Evolutionary conservation across 2,329 filamentous ascomycete genomes (phyloP), one percentile per base, ranked within the genome.

Genomic region (Aaosphaeria pasadenensis): DNA sequence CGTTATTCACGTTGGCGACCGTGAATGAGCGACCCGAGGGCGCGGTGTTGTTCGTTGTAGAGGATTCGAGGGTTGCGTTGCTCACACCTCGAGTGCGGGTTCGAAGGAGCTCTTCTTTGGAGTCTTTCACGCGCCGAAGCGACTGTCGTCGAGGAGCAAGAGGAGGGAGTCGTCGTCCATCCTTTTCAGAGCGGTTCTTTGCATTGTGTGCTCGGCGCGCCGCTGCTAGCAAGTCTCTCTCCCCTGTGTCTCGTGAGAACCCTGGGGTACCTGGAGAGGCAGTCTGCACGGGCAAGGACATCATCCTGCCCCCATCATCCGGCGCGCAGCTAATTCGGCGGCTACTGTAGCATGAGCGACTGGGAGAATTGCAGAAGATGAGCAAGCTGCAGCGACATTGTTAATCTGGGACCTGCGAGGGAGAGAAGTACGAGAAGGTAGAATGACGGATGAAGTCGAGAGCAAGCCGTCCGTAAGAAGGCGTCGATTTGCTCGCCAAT

Each of bases 1-100:
- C 75, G 62, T 74, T 70, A 57, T 74, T 70, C 43, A 77, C 71
- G 57, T 77, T 77, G 30, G 69, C 71, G 30, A 77, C 74, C 3
- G 74, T 75, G 58, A 76, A 77, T 48, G 73, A 69, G 48, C 71
- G 64, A 28, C 69, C 56, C 17, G 48, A 50, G 35, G 48, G 48
- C 30, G 48, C 53, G 35, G 61, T 63, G 46, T 63, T 55, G 50
- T 39, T 60, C 49, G 53, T 59, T 38, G 58, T 55, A 30, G 56
- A 46, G 11, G 60, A 60, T 47, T 66, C 61, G 48, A 65, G 58
- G 51, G 63, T 69, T 51, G 54, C 61, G 58, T 51, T 69, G 58
- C 62, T 67, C 30, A 54, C 50, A 35, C 57, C 63, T 51, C 63
- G 62, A 17, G 64, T 58, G 36, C 63, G 55, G 33, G 60, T 63